Evolutionary conservation across 805 yeast genomes (phyloP).

Genomic region (Ogataea chonburiensis): DNA sequence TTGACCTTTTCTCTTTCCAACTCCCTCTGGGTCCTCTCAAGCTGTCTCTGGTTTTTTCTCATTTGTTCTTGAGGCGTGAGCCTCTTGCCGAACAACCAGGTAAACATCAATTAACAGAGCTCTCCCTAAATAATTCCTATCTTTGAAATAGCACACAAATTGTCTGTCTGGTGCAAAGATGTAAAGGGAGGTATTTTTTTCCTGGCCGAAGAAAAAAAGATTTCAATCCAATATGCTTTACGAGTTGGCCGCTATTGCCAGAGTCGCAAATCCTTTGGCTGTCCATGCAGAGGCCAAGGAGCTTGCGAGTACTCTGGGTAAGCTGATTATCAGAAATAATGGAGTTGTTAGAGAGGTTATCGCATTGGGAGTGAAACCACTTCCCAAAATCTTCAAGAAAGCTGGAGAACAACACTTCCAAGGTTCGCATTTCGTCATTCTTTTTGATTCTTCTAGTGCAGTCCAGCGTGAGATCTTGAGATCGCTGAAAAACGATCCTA

Average conservation of each 20-base stretch:
- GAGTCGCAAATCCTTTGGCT: constrained; percentile 60
- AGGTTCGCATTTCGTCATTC: constrained; percentile 83
- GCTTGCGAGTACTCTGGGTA: constrained; percentile 63
- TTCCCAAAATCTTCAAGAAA: constrained; percentile 79
- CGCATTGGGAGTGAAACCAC: constrained; percentile 71
- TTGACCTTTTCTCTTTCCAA: constrained; percentile 83
- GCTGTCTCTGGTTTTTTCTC: constrained; percentile 91
- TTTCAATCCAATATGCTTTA: constrained; percentile 58
- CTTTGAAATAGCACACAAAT: constrained; percentile 2
- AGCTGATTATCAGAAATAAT: constrained; percentile 78
- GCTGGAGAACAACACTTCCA: constrained; percentile 89
- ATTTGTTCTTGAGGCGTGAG: constrained; percentile 93
- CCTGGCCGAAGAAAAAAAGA: not conserved
- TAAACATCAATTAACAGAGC: constrained; percentile 48
- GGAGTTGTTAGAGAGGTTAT: constrained; percentile 88
- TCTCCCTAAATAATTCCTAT: constrained; percentile 2
- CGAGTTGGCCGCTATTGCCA: constrained; percentile 86
- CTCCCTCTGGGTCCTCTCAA: constrained; percentile 93
- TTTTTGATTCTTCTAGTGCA: constrained; percentile 81
- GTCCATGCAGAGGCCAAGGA: constrained; percentile 64
- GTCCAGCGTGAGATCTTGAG: constrained; percentile 85
- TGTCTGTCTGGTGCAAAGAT: constrained; percentile 3
- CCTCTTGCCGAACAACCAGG: constrained; percentile 95
- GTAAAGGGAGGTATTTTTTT: not conserved
- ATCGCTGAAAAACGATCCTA: constrained; percentile 82